phyloP scores from a whole-genome alignment of 768 basidiomycete species.

The Phanerochaete sordida region DNA sequence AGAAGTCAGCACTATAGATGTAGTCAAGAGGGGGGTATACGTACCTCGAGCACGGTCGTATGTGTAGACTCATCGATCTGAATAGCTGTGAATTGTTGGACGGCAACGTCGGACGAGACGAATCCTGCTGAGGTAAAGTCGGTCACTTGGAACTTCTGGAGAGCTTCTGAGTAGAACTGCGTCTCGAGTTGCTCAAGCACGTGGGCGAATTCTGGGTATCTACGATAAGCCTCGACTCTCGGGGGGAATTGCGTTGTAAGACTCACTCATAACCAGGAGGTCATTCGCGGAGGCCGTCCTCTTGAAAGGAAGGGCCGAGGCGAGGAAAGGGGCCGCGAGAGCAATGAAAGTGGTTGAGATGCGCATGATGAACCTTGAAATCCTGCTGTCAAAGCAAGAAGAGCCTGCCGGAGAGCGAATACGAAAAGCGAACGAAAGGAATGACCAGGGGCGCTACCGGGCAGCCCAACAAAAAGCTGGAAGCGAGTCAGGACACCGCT shows the following conservation, averaged over 20 bases:
- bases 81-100: conserved; percentile 60
- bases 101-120: conserved; percentile 45
- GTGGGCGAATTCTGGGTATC: conserved; percentile 61
- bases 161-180: conserved; percentile 63
- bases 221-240: not conserved
- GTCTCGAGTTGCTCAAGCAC: conserved; percentile 74
- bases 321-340: conserved; percentile 24
- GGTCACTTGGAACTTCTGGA: conserved; percentile 56
- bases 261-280: conserved; percentile 60
- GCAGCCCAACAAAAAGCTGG: conserved; percentile 47
- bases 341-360: conserved; percentile 22
- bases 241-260: not conserved
- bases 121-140: conserved; percentile 71
- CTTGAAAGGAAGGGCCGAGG: conserved; percentile 23
- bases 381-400: conserved; percentile 18
- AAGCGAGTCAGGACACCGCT: not conserved
- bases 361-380: conserved; percentile 17
- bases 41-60: conserved; percentile 48
- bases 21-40: conserved; percentile 1
- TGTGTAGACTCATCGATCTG: conserved; percentile 62
- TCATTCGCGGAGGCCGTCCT: conserved; percentile 38
- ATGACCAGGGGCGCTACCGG: conserved; percentile 63
- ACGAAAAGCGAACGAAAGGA: conserved; percentile 20
- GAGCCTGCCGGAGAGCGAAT: conserved; percentile 26
- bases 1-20: not conserved